A percentile compares a stretch with the other conserved stretches of the same genome.
These are phyloP conservation scores for Colletotrichum tanaceti DNA, from an alignment of 2,329 filamentous ascomycete species.

Conservation along the genomic window DNA sequence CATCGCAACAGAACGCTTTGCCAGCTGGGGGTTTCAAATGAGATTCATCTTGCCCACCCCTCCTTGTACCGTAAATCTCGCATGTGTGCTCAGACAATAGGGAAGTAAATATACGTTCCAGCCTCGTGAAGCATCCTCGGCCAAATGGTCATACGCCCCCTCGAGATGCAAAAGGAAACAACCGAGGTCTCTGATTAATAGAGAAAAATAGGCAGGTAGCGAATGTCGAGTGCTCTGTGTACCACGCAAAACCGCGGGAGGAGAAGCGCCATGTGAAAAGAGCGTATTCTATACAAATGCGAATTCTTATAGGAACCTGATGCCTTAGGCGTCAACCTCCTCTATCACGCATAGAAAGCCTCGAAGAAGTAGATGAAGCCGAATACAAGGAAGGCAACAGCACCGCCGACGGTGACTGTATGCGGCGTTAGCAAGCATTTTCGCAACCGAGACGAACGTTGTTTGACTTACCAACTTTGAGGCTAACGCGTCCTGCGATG, in stretches of 20 bases:
- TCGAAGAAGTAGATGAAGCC: constrained; percentile 92
- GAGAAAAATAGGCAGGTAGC: not conserved
- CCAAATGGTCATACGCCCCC: not conserved
- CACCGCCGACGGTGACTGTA: constrained; percentile 90
- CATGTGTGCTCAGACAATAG: constrained; percentile 26
- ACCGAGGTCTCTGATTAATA: constrained; percentile 22
- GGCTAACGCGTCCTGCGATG: constrained; percentile 91
- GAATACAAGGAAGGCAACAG: constrained; percentile 89
- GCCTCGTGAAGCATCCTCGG: constrained; percentile 24
- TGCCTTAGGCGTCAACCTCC: not conserved
- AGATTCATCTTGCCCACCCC: not conserved
- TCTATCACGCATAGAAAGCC: constrained; percentile 69
- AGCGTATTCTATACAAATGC: constrained; percentile 31
- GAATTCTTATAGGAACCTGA: constrained; percentile 6
- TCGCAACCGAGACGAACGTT: not conserved
- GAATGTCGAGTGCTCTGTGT: constrained; percentile 13
- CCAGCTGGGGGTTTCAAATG: not conserved
- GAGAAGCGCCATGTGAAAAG: constrained; percentile 12
- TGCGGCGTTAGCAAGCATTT: constrained; percentile 43
- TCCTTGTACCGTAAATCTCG: constrained; percentile 10
- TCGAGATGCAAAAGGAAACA: constrained; percentile 3
- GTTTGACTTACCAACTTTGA: constrained; percentile 86
- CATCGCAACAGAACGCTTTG: constrained; percentile 15
- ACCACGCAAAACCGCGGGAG: constrained; percentile 1
- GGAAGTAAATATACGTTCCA: constrained; percentile 4